Evolutionary conservation across 306 rosid species (phyloP).

Genomic region (Leucaena leucocephala): DNA sequence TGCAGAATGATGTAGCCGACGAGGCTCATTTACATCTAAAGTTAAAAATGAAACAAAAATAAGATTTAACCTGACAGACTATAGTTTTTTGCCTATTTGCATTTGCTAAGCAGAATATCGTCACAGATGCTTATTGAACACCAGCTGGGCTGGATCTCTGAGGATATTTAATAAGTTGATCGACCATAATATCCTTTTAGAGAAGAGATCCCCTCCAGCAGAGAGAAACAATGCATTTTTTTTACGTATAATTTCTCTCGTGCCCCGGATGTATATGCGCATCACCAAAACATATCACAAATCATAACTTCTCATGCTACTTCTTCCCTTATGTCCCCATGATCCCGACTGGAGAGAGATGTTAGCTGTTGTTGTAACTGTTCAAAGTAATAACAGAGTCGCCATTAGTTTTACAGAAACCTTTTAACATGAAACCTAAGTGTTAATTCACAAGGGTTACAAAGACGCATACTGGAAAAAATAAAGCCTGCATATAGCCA

Average conservation of each 20-base stretch:
- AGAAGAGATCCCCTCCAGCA: conserved; percentile 39
- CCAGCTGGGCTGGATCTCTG: conserved; percentile 48
- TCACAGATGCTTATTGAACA: conserved; percentile 40
- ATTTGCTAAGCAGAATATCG: conserved; percentile 33
- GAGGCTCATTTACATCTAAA: conserved; percentile 40
- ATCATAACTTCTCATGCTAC: conserved; percentile 48
- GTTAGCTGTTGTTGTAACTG: conserved; percentile 90
- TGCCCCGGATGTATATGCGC: conserved; percentile 49
- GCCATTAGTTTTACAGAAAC: conserved; percentile 23
- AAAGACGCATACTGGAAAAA: neutral
- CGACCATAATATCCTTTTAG: conserved; percentile 36
- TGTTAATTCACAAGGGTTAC: neutral
- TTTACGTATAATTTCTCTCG: conserved; percentile 50
- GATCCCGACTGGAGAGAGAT: conserved; percentile 54
- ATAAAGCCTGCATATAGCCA: neutral
- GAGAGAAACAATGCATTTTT: conserved; percentile 44
- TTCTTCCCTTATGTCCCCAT: conserved; percentile 65
- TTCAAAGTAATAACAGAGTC: conserved; percentile 31
- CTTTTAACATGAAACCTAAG: neutral
- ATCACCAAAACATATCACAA: conserved; percentile 42
- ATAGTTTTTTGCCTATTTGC: conserved; percentile 45
- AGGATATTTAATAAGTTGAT: conserved; percentile 42
- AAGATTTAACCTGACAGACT: conserved; percentile 24
- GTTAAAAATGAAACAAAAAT: conserved; percentile 21
- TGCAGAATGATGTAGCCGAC: conserved; percentile 44